phyloP scores from a whole-genome alignment of 108 stramenopile species.

The Skeletonema grethae region DNA sequence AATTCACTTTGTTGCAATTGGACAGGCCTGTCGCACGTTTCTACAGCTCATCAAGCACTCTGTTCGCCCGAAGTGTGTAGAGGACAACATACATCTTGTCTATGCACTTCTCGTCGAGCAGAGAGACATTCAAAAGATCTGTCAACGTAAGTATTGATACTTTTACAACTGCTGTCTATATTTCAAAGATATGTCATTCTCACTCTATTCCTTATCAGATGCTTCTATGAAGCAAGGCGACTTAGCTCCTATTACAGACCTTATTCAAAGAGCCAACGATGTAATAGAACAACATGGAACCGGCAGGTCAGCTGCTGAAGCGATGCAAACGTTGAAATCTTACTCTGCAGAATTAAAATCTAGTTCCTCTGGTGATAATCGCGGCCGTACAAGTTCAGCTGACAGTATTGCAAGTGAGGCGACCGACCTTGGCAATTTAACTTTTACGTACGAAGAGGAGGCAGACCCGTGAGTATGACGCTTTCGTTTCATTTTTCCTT shows the following conservation, averaged over 20 bases:
- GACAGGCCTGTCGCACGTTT: conserved; percentile 56
- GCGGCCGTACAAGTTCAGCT: conserved; percentile 3
- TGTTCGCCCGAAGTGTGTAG: conserved; percentile 58
- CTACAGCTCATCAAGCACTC: conserved; percentile 66
- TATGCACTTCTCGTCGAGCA: conserved; percentile 79
- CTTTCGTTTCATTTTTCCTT: not conserved
- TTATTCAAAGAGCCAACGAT: conserved; percentile 44
- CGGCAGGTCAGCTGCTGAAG: conserved; percentile 59
- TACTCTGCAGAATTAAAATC: conserved; percentile 42
- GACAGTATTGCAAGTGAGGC: conserved; percentile 41
- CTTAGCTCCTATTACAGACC: conserved; percentile 30
- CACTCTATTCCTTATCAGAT: conserved; percentile 1
- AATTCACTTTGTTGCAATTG: not conserved
- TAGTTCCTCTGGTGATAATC: not conserved
- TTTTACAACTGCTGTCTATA: not conserved
- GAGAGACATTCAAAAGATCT: conserved; percentile 57
- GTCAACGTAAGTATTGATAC: conserved; percentile 33
- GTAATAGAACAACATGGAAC: conserved; percentile 56
- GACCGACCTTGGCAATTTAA: conserved; percentile 57
- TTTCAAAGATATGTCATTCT: not conserved
- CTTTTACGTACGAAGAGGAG: conserved; percentile 85
- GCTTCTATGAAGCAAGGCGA: conserved; percentile 43
- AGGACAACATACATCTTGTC: conserved; percentile 74
- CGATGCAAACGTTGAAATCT: conserved; percentile 51
- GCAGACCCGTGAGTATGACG: conserved; percentile 54